Evolutionary conservation across 345 rosid genomes (phyloP).

Genomic region (Ricinus communis): DNA sequence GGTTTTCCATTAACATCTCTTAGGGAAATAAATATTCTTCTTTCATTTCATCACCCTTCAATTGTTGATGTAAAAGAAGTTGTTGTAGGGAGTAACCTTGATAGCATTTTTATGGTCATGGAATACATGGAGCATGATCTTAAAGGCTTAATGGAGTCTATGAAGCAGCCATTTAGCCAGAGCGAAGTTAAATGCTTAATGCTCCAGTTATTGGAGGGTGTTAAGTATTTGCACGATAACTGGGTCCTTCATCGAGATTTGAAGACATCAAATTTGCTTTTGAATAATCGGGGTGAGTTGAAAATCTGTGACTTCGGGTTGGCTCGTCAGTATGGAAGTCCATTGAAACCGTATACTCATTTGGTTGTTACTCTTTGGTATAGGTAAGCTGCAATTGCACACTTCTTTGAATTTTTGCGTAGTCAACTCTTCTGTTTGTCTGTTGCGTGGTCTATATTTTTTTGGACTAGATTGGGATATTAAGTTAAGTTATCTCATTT

Average conservation of each 20-base stretch:
- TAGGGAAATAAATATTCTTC: slow-evolving; percentile 95
- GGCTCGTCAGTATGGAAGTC: slow-evolving; percentile 99
- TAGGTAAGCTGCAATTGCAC: slow-evolving; percentile 54
- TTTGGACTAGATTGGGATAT: not conserved
- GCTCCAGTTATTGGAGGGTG: slow-evolving; percentile 93
- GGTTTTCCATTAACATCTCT: slow-evolving; percentile 95
- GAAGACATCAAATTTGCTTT: slow-evolving; percentile 92
- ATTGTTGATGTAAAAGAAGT: slow-evolving; percentile 98
- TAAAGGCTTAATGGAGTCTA: slow-evolving; percentile 90
- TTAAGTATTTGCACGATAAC: slow-evolving; percentile 95
- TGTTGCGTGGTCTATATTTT: not conserved
- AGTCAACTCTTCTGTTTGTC: not conserved
- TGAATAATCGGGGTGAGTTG: slow-evolving; percentile 93
- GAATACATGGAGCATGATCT: slow-evolving; percentile 99
- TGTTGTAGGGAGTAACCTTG: slow-evolving; percentile 90
- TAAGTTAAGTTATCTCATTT: not conserved
- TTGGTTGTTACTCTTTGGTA: slow-evolving; percentile 99
- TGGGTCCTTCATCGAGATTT: slow-evolving; percentile 99
- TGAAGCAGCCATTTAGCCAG: slow-evolving; percentile 98
- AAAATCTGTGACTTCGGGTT: slow-evolving; percentile 98
- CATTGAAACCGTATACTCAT: slow-evolving; percentile 94
- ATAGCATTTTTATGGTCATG: slow-evolving; percentile 99
- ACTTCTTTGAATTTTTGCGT: not conserved
- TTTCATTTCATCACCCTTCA: slow-evolving; percentile 93
- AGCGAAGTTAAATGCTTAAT: slow-evolving; percentile 98